These are phyloP conservation scores for Lactarius deliciosus DNA, from an alignment of 768 basidiomycete genomes.

Conservation along the genomic window DNA sequence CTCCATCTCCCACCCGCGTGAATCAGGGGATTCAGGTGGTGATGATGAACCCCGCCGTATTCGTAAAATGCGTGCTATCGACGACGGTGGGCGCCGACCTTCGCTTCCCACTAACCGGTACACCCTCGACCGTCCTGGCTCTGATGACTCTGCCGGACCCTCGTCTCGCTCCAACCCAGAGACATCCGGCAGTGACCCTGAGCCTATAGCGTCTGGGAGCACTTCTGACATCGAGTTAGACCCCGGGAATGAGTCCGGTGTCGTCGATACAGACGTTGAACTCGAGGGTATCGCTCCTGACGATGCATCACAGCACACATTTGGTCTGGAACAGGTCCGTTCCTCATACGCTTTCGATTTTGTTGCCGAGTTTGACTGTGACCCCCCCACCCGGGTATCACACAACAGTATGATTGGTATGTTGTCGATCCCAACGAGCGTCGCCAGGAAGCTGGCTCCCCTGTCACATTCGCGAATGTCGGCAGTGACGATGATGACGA, in stretches of 20 bases:
- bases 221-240: slow-evolving; percentile 24
- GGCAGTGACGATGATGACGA: slow-evolving; percentile 23
- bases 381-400: background rate
- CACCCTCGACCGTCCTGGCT: slow-evolving; percentile 20
- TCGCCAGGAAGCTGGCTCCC: slow-evolving; percentile 23
- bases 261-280: slow-evolving; percentile 6
- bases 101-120: slow-evolving; percentile 42
- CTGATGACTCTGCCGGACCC: background rate
- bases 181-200: slow-evolving; percentile 21
- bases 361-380: slow-evolving; percentile 12
- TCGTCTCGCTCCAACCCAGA: slow-evolving; percentile 13
- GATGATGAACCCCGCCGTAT: slow-evolving; percentile 35
- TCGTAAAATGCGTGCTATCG: slow-evolving; percentile 46
- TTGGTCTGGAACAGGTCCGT: slow-evolving; percentile 19
- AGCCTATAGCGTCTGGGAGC: slow-evolving; percentile 9
- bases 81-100: slow-evolving; percentile 43
- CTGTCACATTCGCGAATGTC: slow-evolving; percentile 21
- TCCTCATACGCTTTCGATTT: slow-evolving; percentile 3
- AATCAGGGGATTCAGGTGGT: slow-evolving; percentile 40
- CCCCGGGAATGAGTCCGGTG: slow-evolving; percentile 7
- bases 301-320: slow-evolving; percentile 12
- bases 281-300: background rate
- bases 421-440: slow-evolving; percentile 22
- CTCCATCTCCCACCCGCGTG: slow-evolving; percentile 38
- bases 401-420: slow-evolving; percentile 21